Conservation (phyloP, 2,329 filamentous ascomycete genomes). For the Emmonsiellopsis sp. region DNA sequence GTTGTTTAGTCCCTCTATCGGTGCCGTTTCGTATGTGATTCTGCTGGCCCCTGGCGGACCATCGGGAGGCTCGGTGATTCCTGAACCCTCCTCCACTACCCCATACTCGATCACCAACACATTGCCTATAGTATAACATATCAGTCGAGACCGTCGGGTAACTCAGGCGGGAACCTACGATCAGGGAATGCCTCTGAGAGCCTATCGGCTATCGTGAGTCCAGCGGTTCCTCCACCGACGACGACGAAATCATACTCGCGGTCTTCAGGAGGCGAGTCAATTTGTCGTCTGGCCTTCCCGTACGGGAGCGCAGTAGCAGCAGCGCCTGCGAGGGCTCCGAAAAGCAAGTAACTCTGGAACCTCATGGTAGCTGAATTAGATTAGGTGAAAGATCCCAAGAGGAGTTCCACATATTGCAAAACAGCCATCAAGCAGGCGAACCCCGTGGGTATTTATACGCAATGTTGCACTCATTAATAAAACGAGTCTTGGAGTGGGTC, state of each 20-base stretch:
- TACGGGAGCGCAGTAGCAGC: not conserved
- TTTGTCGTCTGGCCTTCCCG: not conserved
- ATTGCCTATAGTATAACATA: not conserved
- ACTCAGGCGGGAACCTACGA: not conserved
- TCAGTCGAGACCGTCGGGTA: not conserved
- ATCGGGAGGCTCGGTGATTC: not conserved
- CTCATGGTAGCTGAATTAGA: not conserved
- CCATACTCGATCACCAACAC: constrained; percentile 15
- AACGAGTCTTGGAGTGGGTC: no score
- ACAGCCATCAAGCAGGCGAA: no score
- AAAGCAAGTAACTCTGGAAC: not conserved
- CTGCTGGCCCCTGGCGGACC: not conserved
- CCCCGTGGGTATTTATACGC: no score
- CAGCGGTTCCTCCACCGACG: constrained; percentile 43
- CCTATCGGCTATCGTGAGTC: constrained; percentile 21
- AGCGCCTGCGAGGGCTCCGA: not conserved
- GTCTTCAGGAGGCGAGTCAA: not conserved
- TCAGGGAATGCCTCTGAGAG: not conserved
- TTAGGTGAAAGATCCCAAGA: no score
- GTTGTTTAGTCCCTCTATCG: not conserved
- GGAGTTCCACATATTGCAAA: no score
- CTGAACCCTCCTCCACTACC: constrained; percentile 7
- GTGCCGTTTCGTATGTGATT: not conserved
- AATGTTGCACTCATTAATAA: no score
- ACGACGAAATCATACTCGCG: constrained; percentile 40